Evolutionary conservation across 768 basidiomycete genomes (phyloP), one percentile per base, ranked within the genome.

Genomic region (Neoboletus magnificus): DNA sequence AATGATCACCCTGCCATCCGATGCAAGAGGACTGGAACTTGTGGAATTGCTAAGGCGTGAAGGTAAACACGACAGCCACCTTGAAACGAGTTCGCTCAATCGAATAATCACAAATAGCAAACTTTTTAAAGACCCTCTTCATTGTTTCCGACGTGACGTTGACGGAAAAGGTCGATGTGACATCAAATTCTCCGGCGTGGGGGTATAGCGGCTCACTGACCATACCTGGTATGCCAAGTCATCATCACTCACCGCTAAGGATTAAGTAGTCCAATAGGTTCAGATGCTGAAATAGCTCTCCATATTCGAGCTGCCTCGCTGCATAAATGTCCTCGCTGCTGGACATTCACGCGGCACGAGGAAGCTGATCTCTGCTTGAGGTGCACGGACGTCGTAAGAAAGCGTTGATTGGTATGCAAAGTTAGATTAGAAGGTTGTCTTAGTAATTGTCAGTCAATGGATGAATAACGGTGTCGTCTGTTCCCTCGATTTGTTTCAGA

Each of bases 241-340:
- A 37, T 54, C 13, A 9, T 52, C n/a, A 4, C 30, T 11, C 15
- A 50, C 36, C 52, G 20, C 5, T 42, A 18, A 42, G 9, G 23
- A 39, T 42, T 45, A 41, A 42, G n/a, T 16, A 22, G 40, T 32
- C 20, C 13, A 1, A 27, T 48, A 61, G 64, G 58, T 13, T 62
- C 56, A 39, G 55, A 52, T 30, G 52, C 49, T 22, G 58, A 57
- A 13, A 55, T 85, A 3, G 73, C 70, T 0, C 72, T 92, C 50
- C 78, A 80, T 15, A 74, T 90, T n/a, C 76, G 77, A 18, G 87
- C 90, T 16, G 82, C 91, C 12, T 73, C 70, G 5, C 57, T 71
- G 49, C 65, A 75, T 22, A 95, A 96, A 69, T 98, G 96, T 68
- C 91, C 93, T 23, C 82, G 95, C 16, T 98, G 96, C 70, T 97